Evolutionary conservation across 208 protist genomes (phyloP).

Genomic region (Acanthamoeba rhysodes): DNA sequence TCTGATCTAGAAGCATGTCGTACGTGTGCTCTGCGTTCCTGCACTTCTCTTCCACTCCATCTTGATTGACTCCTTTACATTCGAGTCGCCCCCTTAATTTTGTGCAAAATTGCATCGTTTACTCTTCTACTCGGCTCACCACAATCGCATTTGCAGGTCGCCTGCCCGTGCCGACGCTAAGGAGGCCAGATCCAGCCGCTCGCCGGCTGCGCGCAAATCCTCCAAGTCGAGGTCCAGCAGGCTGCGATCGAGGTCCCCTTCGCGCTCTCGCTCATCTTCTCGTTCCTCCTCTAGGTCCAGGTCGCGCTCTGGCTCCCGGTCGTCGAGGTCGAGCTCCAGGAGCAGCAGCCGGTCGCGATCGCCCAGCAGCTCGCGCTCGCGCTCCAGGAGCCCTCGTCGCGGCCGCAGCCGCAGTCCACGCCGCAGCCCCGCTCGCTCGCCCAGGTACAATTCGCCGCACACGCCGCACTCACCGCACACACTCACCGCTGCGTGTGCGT

Average conservation of each 20-base stretch:
- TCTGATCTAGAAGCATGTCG: too few relatives aligned
- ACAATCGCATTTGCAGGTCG: background rate
- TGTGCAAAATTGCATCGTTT: too few relatives aligned
- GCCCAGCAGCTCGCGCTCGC: conserved; percentile 10
- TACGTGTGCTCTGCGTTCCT: too few relatives aligned
- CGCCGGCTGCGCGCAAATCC: background rate
- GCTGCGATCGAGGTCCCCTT: background rate
- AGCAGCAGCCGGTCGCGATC: background rate
- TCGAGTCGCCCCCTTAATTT: too few relatives aligned
- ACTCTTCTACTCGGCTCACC: too few relatives aligned
- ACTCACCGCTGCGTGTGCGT: background rate
- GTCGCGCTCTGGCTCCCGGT: background rate
- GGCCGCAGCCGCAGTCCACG: conserved; percentile 40
- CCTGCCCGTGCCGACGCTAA: background rate
- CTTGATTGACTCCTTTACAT: too few relatives aligned
- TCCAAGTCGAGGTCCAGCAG: background rate
- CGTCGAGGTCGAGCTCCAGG: background rate
- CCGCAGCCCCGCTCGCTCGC: conserved; percentile 9
- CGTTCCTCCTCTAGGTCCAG: background rate
- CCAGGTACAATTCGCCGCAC: background rate
- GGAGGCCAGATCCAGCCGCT: background rate
- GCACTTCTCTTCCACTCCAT: too few relatives aligned
- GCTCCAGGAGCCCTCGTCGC: background rate
- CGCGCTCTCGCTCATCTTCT: background rate
- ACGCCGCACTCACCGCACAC: background rate